Base-by-base conservation (phyloP, 768 basidiomycete genomes). In the Auriculariales sp. region DNA sequence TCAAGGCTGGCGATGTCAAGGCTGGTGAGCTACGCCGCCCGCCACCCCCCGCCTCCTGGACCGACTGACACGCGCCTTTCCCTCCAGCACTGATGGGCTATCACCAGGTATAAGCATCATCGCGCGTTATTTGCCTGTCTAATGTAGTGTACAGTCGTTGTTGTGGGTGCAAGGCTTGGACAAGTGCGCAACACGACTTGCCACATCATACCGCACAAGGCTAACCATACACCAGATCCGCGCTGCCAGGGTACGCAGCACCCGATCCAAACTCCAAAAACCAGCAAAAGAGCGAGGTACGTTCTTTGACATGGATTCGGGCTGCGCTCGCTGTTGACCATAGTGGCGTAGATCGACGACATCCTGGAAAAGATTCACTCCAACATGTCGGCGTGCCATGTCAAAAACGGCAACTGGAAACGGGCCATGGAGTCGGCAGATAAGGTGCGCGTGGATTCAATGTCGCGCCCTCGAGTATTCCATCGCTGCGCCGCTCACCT, bases 301-400 rank as follows among this genome's bases (percentile, higher is more conserved):
- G 66, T 52, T 4, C n/a, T 3, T 22, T 34, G 7, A 47, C 49
- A 19, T 22, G 9, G 29, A 34, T 25, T 28, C 22, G 30, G 14
- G 24, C 31, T 5, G 15, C 35, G 27, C n/a, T n/a, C n/a, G n/a
- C 46, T 35, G 17, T 22, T 9, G 19, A 42, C 27, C 48, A 15
- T 32, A 28, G 14, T 15, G 30, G 27, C 24, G 25, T 44, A 90
- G 87, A 71, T 78, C 17, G 88, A 90, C 60, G 68, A 78, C 9
- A 70, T 88, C 32, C 62, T 86, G 17, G 85, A 85, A 64, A 90
- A 83, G 67, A 77, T 89, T 42, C 85, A 90, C 54, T 76, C 83
- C 3, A 91, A 91, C 50, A 83, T 86, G 82, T 77, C 81, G 2
- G 85, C 84, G 4, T 87, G 85, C 56, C 84, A 90, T 60, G 66